Base-by-base conservation (phyloP, 179 eudicot genomes). In the Silene noctiflora region DNA sequence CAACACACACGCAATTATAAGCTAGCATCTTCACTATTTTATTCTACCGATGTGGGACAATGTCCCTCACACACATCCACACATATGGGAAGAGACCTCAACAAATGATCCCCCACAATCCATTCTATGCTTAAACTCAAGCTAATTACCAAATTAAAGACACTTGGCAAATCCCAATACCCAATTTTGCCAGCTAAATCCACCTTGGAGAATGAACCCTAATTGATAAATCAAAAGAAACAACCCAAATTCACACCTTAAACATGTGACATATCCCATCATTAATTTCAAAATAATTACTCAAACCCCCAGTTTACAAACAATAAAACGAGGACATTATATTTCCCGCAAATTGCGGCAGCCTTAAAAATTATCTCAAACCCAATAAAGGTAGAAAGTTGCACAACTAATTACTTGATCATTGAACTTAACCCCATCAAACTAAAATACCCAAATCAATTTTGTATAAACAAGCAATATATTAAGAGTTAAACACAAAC, bases 361-460 rank as follows among this genome's bases (percentile, higher is more conserved):
- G n/a, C n/a, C n/a, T n/a, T n/a, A n/a, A n/a, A n/a, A 65, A 2
- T 20, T 51, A 29, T 1, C 48, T 29, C 55, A 0, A 44, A 39
- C 2, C 14, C 19, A n/a, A 56, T 16, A 19, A 70, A 39, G 14
- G 59, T 58, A 58, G 13, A 25, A 42, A 58, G 10, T 67, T 64
- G 17, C 71, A 72, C 16, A 72, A 5, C 24, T 21, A 63, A 67
- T 25, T n/a, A 39, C 0, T 39, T 8, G 31, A 60, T 19, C 44
- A 42, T 13, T 24, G 7, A 71, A 51, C 71, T 60, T 14, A 61
- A 16, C 61, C 27, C 20, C 22, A 63, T 8, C 10, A 73, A 56
- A 33, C 22, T 0, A 7, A 39, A 39, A 39, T 39, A 61, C 76
- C 55, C 67, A 72, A 51, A 78, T 71, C 25, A 73, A 72, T 33